Base-by-base conservation (phyloP, 2,329 filamentous ascomycete genomes). In the Hypoxylon sp. region DNA sequence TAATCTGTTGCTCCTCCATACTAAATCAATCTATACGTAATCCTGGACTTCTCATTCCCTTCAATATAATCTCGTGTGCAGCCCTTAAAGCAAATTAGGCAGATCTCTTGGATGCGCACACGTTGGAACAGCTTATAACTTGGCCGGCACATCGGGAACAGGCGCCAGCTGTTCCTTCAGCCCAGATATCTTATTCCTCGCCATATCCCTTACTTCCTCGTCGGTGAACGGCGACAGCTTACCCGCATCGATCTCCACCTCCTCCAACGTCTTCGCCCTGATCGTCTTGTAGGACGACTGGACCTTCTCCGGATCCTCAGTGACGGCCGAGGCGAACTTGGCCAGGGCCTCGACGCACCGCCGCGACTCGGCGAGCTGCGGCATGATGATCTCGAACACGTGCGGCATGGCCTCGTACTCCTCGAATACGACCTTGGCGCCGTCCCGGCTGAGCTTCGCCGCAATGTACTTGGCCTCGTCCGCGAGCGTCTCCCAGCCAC, bases 381-480 rank as follows among this genome's bases (percentile, higher is more conserved):
- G 77, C 58, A 92, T 78, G 1, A 92, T 67, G 67, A 88, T 72
- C 0, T 84, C 86, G 73, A 93, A 95, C 70, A 87, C 88, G 78
- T 94, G 92, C 56, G 92, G 91, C 92, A 95, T 95, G 2, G 87
- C 90, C 75, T 93, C 89, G 74, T 89, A 96, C 78, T 93, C 87
- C 74, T 92, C 87, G 72, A 89, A 91, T 2, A 87, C 82, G 0
- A 94, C 85, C 0, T 72, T 73, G 0, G 90, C 89, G 4, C 86
- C 87, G 46, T 91, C 85, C 6, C 72, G 68, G 14, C 81, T 80
- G 9, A 91, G 80, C 38, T 83, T 82, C 40, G 80, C 77, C 0
- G 89, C 90, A 1, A 92, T 74, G 54, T 87, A 86, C 67, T 83
- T 83, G 64, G 83, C 84, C 76, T 93, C 91, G 75, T 93, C 91